Evolutionary conservation across 2,329 filamentous ascomycete species (phyloP).

Genomic region (Grosmannia penicillata): DNA sequence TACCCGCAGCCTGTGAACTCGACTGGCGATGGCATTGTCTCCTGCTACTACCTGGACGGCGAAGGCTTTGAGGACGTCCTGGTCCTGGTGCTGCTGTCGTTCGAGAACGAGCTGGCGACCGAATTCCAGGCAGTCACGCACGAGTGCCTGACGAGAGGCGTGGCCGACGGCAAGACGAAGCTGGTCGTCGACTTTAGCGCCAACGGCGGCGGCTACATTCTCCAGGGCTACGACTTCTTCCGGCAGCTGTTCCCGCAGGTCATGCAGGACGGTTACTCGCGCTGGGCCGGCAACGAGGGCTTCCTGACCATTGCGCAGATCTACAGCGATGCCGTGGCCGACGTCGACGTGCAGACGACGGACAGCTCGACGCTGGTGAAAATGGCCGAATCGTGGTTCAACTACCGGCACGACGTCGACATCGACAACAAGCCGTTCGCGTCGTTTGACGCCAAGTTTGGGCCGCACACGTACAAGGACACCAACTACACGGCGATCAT

Average conservation of each 20-base stretch:
- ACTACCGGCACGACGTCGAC: constrained; percentile 34
- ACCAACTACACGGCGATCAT: constrained; percentile 38
- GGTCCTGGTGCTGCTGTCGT: constrained; percentile 17
- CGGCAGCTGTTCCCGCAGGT: constrained; percentile 35
- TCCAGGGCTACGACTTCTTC: constrained; percentile 49
- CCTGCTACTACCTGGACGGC: constrained; percentile 20
- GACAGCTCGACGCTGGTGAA: constrained; percentile 12
- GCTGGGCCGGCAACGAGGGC: constrained; percentile 20
- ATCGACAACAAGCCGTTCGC: constrained; percentile 32
- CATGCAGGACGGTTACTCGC: constrained; percentile 19
- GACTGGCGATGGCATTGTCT: constrained; percentile 15
- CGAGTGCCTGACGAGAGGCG: constrained; percentile 20
- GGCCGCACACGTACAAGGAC: constrained; percentile 23
- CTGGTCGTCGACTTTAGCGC: constrained; percentile 43
- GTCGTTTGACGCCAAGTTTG: constrained; percentile 30
- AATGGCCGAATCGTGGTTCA: constrained; percentile 20
- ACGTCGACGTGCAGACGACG: constrained; percentile 29
- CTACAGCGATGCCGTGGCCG: constrained; percentile 26
- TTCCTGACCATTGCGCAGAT: constrained; percentile 30
- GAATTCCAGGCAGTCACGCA: constrained; percentile 20
- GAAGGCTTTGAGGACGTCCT: constrained; percentile 17
- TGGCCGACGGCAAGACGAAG: constrained; percentile 37
- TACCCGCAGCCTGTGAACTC: constrained; percentile 17
- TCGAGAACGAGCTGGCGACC: constrained; percentile 12
- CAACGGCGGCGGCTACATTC: constrained; percentile 43